Conservation (phyloP, 306 rosid genomes). For the Oxytropis ochrocephala region DNA sequence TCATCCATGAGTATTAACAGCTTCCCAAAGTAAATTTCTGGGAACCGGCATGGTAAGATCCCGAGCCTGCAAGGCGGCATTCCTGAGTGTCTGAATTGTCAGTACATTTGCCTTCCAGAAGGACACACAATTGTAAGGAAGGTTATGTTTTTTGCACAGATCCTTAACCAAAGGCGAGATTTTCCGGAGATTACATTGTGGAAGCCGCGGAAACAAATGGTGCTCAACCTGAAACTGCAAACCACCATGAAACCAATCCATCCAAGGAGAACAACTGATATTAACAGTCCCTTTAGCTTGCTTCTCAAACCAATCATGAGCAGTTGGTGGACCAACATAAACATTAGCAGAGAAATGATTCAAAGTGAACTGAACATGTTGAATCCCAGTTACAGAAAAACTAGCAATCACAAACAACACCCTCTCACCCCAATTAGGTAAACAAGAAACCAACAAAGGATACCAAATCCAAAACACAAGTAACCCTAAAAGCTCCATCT, state of each 20-base stretch:
- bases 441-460: constrained; percentile 50
- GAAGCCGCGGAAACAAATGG: constrained; percentile 63
- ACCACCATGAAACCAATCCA: constrained; percentile 93
- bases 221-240: constrained; percentile 82
- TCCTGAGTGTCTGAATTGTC: constrained; percentile 40
- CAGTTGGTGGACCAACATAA: constrained; percentile 56
- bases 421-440: constrained; percentile 56
- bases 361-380: constrained; percentile 69
- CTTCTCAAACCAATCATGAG: constrained; percentile 59
- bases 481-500: constrained; percentile 50
- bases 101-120: constrained; percentile 59
- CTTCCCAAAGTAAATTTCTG: constrained; percentile 71
- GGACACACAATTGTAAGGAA: constrained; percentile 56
- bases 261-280: constrained; percentile 50
- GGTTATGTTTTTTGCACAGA: constrained; percentile 53
- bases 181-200: constrained; percentile 41
- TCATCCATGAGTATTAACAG: constrained; percentile 67
- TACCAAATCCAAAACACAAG: constrained; percentile 67
- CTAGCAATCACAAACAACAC: constrained; percentile 49
- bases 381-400: constrained; percentile 53
- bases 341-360: constrained; percentile 69
- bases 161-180: constrained; percentile 59
- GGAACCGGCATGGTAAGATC: constrained; percentile 45
- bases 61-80: constrained; percentile 72
- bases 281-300: constrained; percentile 55